A percentile compares a stretch with the other conserved stretches of the same genome.
phyloP scores from a whole-genome alignment of 805 yeast genomes.

The Candida montana region DNA sequence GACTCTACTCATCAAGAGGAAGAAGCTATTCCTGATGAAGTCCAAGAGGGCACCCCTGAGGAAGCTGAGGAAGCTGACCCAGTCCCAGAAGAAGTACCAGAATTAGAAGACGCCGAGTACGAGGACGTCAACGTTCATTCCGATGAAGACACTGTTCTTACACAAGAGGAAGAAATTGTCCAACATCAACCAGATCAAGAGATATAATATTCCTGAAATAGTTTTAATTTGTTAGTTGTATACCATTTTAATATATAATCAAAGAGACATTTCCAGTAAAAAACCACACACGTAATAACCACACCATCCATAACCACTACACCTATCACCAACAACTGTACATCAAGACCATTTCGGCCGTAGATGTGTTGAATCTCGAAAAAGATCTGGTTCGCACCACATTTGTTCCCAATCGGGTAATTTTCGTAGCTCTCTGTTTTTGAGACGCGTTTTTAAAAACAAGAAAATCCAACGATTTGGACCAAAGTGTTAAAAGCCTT shows the following conservation, averaged over 20 bases:
- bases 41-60: too few relatives aligned
- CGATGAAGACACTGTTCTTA: slow-evolving; percentile 1
- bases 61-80: too few relatives aligned
- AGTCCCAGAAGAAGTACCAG: not conserved
- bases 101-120: slow-evolving; percentile 3
- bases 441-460: slow-evolving; percentile 5
- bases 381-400: slow-evolving; percentile 1
- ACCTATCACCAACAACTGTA: too few relatives aligned
- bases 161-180: slow-evolving; percentile 2
- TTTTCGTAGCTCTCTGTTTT: slow-evolving; percentile 5
- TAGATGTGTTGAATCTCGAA: too few relatives aligned
- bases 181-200: slow-evolving; percentile 10
- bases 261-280: not conserved
- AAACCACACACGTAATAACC: too few relatives aligned
- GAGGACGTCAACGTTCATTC: slow-evolving; percentile 8
- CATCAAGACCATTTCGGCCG: too few relatives aligned
- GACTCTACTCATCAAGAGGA: not conserved
- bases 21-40: too few relatives aligned
- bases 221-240: not conserved
- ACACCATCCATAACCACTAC: too few relatives aligned
- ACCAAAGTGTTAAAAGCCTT: not conserved
- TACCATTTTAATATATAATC: not conserved
- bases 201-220: not conserved
- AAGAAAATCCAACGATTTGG: slow-evolving; percentile 5
- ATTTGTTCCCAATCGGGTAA: not conserved